Conservation (phyloP, 1,284 basidiomycete genomes). For the Takashimella tepidaria region DNA sequence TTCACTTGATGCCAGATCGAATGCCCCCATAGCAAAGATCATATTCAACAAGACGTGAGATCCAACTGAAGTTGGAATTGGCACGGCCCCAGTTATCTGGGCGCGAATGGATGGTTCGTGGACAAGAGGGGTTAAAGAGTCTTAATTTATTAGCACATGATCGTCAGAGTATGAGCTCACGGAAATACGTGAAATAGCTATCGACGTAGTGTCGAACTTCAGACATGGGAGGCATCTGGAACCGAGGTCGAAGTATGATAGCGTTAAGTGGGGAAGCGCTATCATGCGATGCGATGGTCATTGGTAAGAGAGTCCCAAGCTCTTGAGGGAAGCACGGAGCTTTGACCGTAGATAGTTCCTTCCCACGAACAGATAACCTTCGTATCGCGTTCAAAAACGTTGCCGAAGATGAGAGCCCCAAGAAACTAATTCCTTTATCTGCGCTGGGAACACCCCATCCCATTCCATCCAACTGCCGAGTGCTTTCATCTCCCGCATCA, state of each 20-base stretch:
- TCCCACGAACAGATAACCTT: slow-evolving; percentile 5
- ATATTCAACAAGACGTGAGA: slow-evolving; percentile 19
- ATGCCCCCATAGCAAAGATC: slow-evolving; percentile 31
- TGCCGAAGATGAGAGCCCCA: slow-evolving; percentile 20
- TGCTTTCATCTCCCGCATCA: neutral
- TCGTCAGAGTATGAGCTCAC: slow-evolving; percentile 5
- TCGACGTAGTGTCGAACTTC: slow-evolving; percentile 16
- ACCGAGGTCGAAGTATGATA: neutral
- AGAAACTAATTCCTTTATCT: slow-evolving; percentile 15
- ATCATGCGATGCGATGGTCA: neutral
- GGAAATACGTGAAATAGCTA: slow-evolving; percentile 19
- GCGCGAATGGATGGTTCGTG: slow-evolving; percentile 29
- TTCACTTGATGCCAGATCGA: slow-evolving; percentile 13
- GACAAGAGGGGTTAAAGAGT: slow-evolving; percentile 22
- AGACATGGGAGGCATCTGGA: slow-evolving; percentile 10
- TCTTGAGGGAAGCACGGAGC: neutral
- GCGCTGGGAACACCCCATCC: slow-evolving; percentile 9
- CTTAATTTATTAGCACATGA: slow-evolving; percentile 4
- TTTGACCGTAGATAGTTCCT: neutral
- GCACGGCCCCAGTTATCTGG: slow-evolving; percentile 22
- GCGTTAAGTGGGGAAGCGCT: neutral
- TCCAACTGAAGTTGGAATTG: slow-evolving; percentile 15
- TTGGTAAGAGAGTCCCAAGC: neutral
- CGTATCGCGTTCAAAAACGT: slow-evolving; percentile 20
- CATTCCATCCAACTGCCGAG: neutral